Conservation (phyloP, 78 protist species). For the slime mould (Dictyostelium discoideum) region dicty_2.7 NC_007091.3:1459501-1460000, state of each 20-base stretch:
- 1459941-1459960: not conserved
- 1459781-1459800: too few species aligned
- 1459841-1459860: constrained; percentile 25
- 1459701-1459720: not conserved
- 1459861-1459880: constrained; percentile 13
- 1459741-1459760: too few species aligned
- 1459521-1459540: too few species aligned
- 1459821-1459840: constrained; percentile 15
- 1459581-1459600: not conserved
- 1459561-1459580: not conserved
- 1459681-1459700: not conserved
- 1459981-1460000: not conserved
- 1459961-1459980: not conserved
- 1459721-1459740: not conserved
- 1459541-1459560: too few species aligned
- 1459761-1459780: not conserved
- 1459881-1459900: too few species aligned
- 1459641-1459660: not conserved
- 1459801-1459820: too few species aligned
- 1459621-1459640: constrained; percentile 16
- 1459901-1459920: not conserved
- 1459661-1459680: not conserved
- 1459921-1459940: not conserved
- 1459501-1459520: not conserved
- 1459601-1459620: constrained; percentile 29